Percentiles rank a stretch among this genome's conserved stretches.
These are phyloP conservation scores for Amaranthus palmeri DNA, from an alignment of 148 eudicot species.

Conservation along the genomic window DNA sequence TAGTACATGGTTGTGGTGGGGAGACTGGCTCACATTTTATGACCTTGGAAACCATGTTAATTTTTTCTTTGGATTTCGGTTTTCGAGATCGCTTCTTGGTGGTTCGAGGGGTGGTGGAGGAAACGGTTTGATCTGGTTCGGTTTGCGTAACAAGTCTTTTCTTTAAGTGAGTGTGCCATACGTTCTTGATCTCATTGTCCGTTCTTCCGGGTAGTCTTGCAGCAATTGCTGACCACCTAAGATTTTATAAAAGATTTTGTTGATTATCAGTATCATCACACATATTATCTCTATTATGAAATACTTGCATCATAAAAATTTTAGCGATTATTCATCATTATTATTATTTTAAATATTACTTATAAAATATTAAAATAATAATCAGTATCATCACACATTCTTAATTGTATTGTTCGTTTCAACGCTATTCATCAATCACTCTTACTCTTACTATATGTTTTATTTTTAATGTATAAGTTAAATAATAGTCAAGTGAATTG, in stretches of 20 bases:
- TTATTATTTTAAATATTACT: too few species aligned
- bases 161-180: constrained; percentile 76
- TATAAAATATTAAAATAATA: too few species aligned
- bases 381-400: too few species aligned
- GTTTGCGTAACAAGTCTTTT: constrained; percentile 32
- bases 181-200: constrained; percentile 77
- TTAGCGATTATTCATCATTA: too few species aligned
- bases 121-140: background rate
- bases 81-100: constrained; percentile 20
- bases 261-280: background rate
- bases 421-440: too few species aligned
- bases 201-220: constrained; percentile 69
- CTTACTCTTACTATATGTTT: too few species aligned
- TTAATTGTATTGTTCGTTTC: too few species aligned
- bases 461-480: too few species aligned
- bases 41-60: constrained; percentile 11
- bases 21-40: constrained; percentile 21
- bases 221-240: constrained; percentile 81
- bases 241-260: constrained; percentile 2
- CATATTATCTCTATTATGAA: too few species aligned
- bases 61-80: background rate
- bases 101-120: constrained; percentile 3
- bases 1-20: constrained; percentile 44
- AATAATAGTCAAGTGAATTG: too few species aligned
- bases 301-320: too few species aligned